These are phyloP conservation scores for Amanita exitialis DNA, from an alignment of 768 basidiomycete species.

Conservation along the genomic window DNA sequence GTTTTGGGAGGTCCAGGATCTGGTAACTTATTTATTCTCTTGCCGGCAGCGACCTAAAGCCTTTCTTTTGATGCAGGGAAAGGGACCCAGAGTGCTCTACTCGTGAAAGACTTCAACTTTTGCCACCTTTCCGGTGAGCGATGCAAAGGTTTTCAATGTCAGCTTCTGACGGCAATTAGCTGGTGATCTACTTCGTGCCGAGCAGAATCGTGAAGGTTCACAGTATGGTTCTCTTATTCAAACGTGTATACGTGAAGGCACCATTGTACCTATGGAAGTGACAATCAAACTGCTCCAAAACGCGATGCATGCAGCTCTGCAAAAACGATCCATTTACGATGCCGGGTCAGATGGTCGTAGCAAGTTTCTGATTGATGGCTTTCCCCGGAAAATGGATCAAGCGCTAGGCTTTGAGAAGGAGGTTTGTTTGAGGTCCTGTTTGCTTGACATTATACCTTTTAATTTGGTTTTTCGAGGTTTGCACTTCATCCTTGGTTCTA, in stretches of 20 bases:
- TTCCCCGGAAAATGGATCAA: slow-evolving; percentile 99
- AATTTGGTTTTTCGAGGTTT: slow-evolving; percentile 43
- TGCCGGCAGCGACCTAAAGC: not conserved
- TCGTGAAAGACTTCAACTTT: slow-evolving; percentile 81
- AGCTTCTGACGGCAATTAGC: slow-evolving; percentile 33
- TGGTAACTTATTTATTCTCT: slow-evolving; percentile 33
- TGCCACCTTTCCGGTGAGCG: slow-evolving; percentile 83
- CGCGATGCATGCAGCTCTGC: slow-evolving; percentile 67
- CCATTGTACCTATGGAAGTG: slow-evolving; percentile 93
- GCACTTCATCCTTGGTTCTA: slow-evolving; percentile 67
- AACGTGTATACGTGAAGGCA: slow-evolving; percentile 82
- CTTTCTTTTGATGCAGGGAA: slow-evolving; percentile 49
- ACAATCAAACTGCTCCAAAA: slow-evolving; percentile 93
- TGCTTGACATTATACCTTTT: not conserved
- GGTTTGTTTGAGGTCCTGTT: slow-evolving; percentile 29
- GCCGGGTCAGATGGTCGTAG: slow-evolving; percentile 68
- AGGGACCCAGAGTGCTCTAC: slow-evolving; percentile 84
- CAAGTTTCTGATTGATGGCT: slow-evolving; percentile 93
- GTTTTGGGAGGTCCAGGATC: slow-evolving; percentile 97
- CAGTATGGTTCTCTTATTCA: slow-evolving; percentile 78
- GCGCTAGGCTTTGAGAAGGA: slow-evolving; percentile 82
- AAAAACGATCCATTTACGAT: slow-evolving; percentile 27
- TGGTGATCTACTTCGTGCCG: slow-evolving; percentile 94
- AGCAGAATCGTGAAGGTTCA: slow-evolving; percentile 82
- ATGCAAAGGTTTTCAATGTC: not conserved